Conservation (phyloP, 306 rosid genomes). For the Albizia julibrissin region DNA sequence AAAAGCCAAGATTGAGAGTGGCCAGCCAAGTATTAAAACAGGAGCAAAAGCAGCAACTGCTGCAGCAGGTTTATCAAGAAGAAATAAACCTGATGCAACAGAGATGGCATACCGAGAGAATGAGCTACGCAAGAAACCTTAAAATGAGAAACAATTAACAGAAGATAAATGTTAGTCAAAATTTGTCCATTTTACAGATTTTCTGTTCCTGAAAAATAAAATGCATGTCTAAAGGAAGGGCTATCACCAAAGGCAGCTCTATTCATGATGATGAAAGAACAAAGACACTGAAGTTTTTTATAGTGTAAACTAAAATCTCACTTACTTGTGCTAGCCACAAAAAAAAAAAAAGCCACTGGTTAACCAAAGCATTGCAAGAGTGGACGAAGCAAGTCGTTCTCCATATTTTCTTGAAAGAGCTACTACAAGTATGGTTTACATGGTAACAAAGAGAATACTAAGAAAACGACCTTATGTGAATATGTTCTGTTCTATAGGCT, state of each 20-base stretch:
- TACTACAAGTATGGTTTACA: slow-evolving; percentile 87
- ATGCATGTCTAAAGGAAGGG: background rate
- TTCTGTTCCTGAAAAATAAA: background rate
- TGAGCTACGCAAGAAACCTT: slow-evolving; percentile 98
- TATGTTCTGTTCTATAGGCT: too few species aligned
- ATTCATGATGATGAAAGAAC: slow-evolving; percentile 17
- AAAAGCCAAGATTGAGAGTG: slow-evolving; percentile 92
- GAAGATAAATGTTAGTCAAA: slow-evolving; percentile 27
- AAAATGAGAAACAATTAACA: slow-evolving; percentile 19
- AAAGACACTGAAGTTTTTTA: background rate
- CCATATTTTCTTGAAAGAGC: slow-evolving; percentile 92
- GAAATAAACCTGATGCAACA: slow-evolving; percentile 85
- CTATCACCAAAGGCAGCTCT: background rate
- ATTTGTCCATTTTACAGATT: background rate
- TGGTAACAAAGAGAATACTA: slow-evolving; percentile 54
- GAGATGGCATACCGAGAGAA: slow-evolving; percentile 97
- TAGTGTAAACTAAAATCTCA: slow-evolving; percentile 22
- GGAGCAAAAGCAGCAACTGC: slow-evolving; percentile 76
- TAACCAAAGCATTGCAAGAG: slow-evolving; percentile 95
- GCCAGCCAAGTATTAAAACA: slow-evolving; percentile 98
- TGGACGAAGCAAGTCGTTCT: slow-evolving; percentile 78
- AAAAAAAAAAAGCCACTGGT: slow-evolving; percentile 93
- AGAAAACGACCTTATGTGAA: too few species aligned
- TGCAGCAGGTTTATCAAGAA: slow-evolving; percentile 76
- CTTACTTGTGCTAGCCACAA: slow-evolving; percentile 99